A percentile compares a stretch with the other conserved stretches of the same genome.
Evolutionary conservation across 768 basidiomycete genomes (phyloP).

Genomic region (Suillus decipiens): DNA sequence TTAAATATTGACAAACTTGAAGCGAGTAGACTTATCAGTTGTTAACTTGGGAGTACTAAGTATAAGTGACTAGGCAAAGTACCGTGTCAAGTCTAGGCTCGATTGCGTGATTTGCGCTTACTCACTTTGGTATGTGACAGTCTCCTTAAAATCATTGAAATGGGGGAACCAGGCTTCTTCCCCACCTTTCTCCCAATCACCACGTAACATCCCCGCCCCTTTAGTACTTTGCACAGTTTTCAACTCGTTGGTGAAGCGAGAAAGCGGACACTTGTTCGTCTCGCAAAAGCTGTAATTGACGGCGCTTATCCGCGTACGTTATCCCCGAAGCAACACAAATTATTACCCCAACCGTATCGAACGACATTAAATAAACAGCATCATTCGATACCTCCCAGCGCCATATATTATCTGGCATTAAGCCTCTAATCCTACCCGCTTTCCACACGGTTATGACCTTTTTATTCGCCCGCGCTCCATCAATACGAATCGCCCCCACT

Average conservation of each 20-base stretch:
- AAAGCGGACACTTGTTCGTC: not conserved
- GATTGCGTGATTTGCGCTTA: not conserved
- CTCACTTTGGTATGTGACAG: not conserved
- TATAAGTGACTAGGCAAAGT: not conserved
- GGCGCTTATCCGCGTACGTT: conserved; percentile 6
- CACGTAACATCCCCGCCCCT: not conserved
- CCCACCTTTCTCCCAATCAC: conserved; percentile 8
- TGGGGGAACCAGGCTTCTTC: not conserved
- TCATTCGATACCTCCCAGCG: conserved; percentile 18
- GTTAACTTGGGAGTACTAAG: no score
- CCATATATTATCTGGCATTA: conserved; percentile 23
- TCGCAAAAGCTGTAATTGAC: not conserved
- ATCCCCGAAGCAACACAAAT: conserved; percentile 11
- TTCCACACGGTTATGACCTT: conserved; percentile 19
- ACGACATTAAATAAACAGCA: conserved; percentile 13
- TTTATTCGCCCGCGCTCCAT: conserved; percentile 15
- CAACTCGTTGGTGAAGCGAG: conserved; percentile 1
- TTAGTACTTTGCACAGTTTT: not conserved
- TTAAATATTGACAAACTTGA: no score
- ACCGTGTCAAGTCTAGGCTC: not conserved
- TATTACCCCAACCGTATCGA: conserved; percentile 6
- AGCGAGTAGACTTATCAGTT: no score
- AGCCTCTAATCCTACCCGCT: not conserved
- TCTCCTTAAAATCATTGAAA: not conserved
- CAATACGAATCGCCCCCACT: conserved; percentile 15